Percentiles rank a stretch among this genome's conserved stretches.
Conservation (phyloP, 441 rosid species). For the Pelargonium myrrhifolium region DNA sequence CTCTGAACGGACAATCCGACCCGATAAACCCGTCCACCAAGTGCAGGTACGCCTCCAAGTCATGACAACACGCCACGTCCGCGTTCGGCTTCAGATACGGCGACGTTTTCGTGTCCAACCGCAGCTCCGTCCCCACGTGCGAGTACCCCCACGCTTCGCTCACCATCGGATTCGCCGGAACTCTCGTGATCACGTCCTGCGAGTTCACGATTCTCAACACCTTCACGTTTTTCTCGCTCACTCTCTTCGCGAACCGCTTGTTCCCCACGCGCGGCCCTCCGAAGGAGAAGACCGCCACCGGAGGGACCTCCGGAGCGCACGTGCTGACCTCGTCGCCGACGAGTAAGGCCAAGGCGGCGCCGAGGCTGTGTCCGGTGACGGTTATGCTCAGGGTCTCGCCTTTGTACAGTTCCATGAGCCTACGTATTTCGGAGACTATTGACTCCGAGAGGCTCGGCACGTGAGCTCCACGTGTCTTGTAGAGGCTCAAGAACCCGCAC, state of each 20-base stretch:
- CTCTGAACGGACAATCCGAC: conserved; percentile 72
- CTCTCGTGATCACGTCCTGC: conserved; percentile 56
- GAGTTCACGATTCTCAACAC: conserved; percentile 54
- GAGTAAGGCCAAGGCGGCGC: conserved; percentile 52
- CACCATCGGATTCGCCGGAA: conserved; percentile 48
- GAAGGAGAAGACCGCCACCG: conserved; percentile 49
- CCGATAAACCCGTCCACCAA: conserved; percentile 86
- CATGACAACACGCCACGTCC: conserved; percentile 64
- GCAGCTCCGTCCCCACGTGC: conserved; percentile 58
- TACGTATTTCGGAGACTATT: conserved; percentile 32
- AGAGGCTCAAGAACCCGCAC: conserved; percentile 57
- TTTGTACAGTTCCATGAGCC: conserved; percentile 38
- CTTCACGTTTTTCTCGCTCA: conserved; percentile 39
- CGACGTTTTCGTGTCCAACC: conserved; percentile 67
- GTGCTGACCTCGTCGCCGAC: conserved; percentile 47
- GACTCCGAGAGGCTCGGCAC: conserved; percentile 50
- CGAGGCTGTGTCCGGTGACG: conserved; percentile 68
- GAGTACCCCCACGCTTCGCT: conserved; percentile 45
- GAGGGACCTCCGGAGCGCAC: conserved; percentile 29
- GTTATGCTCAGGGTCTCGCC: conserved; percentile 62
- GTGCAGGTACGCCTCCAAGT: conserved; percentile 61
- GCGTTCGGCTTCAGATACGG: conserved; percentile 64
- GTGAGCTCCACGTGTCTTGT: conserved; percentile 38
- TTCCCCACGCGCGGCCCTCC: conserved; percentile 70
- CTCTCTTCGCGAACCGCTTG: conserved; percentile 35